A percentile compares a stretch with the other conserved stretches of the same genome.
phyloP scores from a whole-genome alignment of 1,139 yeast species.

The Candida mesenterica region DNA sequence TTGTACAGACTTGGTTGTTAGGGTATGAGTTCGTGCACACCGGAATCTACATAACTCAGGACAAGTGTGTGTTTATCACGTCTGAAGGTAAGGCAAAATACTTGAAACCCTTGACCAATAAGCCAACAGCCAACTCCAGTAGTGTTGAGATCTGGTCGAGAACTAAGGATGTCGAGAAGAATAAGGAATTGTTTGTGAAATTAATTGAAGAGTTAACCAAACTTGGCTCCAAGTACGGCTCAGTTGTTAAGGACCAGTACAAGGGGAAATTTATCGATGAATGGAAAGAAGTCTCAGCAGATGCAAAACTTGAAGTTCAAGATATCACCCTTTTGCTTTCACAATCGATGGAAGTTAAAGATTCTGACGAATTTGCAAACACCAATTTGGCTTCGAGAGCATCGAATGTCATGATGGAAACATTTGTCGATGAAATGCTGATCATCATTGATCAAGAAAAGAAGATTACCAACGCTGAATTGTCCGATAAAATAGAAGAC shows the following conservation, averaged over 20 bases:
- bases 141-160: slow-evolving; percentile 72
- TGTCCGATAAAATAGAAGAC: slow-evolving; percentile 76
- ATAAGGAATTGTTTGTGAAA: slow-evolving; percentile 62
- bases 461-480: slow-evolving; percentile 67
- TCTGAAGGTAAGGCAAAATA: slow-evolving; percentile 88
- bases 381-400: slow-evolving; percentile 74
- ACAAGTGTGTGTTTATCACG: slow-evolving; percentile 66
- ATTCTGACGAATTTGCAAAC: slow-evolving; percentile 68
- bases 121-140: slow-evolving; percentile 38
- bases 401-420: slow-evolving; percentile 77
- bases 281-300: slow-evolving; percentile 63
- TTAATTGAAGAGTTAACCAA: slow-evolving; percentile 50
- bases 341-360: slow-evolving; percentile 68
- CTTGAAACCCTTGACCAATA: slow-evolving; percentile 51
- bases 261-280: slow-evolving; percentile 83
- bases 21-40: slow-evolving; percentile 97
- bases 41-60: slow-evolving; percentile 61
- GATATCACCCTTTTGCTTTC: slow-evolving; percentile 48
- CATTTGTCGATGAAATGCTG: slow-evolving; percentile 86
- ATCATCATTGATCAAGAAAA: slow-evolving; percentile 82
- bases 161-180: slow-evolving; percentile 77
- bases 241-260: slow-evolving; percentile 68
- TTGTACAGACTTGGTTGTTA: slow-evolving; percentile 85
- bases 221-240: slow-evolving; percentile 56
- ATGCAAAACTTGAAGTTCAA: slow-evolving; percentile 17